These are phyloP conservation scores for Debaryomyces udenii DNA, from an alignment of 1,139 yeast species.

Conservation along the genomic window DNA sequence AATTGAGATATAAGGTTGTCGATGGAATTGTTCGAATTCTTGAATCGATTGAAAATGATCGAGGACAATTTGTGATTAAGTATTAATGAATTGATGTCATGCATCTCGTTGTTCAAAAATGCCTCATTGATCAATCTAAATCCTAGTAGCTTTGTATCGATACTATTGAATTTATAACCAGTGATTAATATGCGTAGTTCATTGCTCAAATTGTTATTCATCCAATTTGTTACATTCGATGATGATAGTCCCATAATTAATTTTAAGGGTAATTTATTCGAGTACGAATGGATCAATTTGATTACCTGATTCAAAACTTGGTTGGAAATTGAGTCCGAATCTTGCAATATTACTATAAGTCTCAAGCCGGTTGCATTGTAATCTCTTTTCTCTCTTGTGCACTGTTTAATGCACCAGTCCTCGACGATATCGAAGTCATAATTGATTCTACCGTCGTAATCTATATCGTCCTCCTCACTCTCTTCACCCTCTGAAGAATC, in stretches of 20 bases:
- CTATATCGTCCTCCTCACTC: conserved; percentile 15
- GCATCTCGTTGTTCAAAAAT: conserved; percentile 30
- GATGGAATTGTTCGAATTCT: conserved; percentile 49
- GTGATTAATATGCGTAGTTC: conserved; percentile 35
- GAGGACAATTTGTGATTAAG: conserved; percentile 33
- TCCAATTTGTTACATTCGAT: conserved; percentile 39
- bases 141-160: conserved; percentile 44
- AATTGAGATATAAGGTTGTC: conserved; percentile 57
- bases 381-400: conserved; percentile 15
- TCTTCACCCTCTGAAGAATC: conserved; percentile 12
- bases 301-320: conserved; percentile 55
- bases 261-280: conserved; percentile 43
- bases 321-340: conserved; percentile 60
- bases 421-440: conserved; percentile 57
- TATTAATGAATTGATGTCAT: conserved; percentile 22
- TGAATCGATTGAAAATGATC: conserved; percentile 39
- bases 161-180: conserved; percentile 47
- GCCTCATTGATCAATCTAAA: conserved; percentile 40
- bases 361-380: conserved; percentile 21
- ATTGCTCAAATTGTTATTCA: conserved; percentile 35
- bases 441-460: conserved; percentile 27
- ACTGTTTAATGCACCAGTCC: conserved; percentile 43
- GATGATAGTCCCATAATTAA: conserved; percentile 60
- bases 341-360: conserved; percentile 58
- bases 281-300: conserved; percentile 44